Conservation (phyloP, 2,329 filamentous ascomycete genomes). For the Colletotrichum shisoi region DNA sequence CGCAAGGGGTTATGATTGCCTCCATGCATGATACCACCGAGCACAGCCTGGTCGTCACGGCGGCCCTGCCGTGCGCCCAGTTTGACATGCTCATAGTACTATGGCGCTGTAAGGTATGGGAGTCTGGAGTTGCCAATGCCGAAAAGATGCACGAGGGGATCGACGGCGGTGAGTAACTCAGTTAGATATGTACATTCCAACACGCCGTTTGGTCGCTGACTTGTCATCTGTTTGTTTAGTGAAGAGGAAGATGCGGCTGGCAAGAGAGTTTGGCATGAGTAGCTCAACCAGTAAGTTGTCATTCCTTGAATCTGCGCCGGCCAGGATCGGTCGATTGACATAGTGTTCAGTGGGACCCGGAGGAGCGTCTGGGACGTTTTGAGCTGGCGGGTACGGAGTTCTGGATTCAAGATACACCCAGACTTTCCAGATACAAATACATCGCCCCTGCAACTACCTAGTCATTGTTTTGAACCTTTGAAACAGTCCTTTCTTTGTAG, state of each 20-base stretch:
- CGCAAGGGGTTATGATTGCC: slow-evolving; percentile 3
- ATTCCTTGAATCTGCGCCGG: slow-evolving; percentile 1
- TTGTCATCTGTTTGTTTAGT: background rate
- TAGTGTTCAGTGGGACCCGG: slow-evolving; percentile 1
- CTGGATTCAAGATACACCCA: background rate
- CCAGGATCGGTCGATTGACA: background rate
- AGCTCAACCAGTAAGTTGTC: background rate
- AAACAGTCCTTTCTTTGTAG: background rate
- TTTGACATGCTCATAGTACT: slow-evolving; percentile 20
- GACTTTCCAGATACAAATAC: background rate
- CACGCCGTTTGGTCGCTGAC: slow-evolving; percentile 8
- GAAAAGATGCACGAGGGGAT: slow-evolving; percentile 26
- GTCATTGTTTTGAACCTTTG: slow-evolving; percentile 4
- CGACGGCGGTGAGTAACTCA: slow-evolving; percentile 14
- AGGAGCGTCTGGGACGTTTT: slow-evolving; percentile 6
- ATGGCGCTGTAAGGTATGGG: slow-evolving; percentile 22
- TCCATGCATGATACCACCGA: slow-evolving; percentile 15
- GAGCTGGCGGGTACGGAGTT: slow-evolving; percentile 8
- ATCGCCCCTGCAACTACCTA: background rate
- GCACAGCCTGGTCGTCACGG: slow-evolving; percentile 13
- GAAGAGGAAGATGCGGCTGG: slow-evolving; percentile 18
- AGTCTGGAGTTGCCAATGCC: slow-evolving; percentile 20
- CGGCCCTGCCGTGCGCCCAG: slow-evolving; percentile 3
- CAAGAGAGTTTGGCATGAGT: slow-evolving; percentile 15
- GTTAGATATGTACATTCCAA: background rate